phyloP scores from a whole-genome alignment of 306 rosid genomes.

The Castanea sativa region DNA sequence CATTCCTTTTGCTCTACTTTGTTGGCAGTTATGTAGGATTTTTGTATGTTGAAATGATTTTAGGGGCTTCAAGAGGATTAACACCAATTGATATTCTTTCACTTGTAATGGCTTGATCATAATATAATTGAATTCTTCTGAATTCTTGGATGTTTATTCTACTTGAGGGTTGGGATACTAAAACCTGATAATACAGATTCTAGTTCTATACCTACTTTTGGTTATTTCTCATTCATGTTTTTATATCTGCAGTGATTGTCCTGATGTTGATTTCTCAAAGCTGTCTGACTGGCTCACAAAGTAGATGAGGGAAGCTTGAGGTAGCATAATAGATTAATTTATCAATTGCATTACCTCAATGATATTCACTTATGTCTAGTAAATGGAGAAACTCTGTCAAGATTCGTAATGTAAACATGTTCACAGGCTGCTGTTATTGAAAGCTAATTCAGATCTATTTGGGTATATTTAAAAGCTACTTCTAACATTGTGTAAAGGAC shows the following conservation, averaged over 20 bases:
- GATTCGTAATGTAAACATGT: neutral
- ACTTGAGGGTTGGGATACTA: neutral
- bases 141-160: neutral
- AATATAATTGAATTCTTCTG: neutral
- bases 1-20: neutral
- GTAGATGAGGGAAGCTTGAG: slow-evolving; percentile 45
- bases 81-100: neutral
- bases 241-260: slow-evolving; percentile 35
- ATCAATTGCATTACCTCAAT: neutral
- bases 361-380: neutral
- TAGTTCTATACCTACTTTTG: neutral
- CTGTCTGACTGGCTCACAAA: slow-evolving; percentile 39
- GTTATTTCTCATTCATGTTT: slow-evolving; percentile 7
- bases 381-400: neutral
- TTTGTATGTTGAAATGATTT: neutral
- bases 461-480: neutral
- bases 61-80: neutral
- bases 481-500: neutral
- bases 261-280: slow-evolving; percentile 27
- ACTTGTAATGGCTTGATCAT: neutral
- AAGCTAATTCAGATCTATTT: neutral
- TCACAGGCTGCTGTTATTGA: neutral
- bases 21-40: neutral
- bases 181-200: neutral
- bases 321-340: slow-evolving; percentile 30